These are phyloP conservation scores for Platanthera zijinensis DNA, from an alignment of 106 monocot genomes.

Conservation along the genomic window DNA sequence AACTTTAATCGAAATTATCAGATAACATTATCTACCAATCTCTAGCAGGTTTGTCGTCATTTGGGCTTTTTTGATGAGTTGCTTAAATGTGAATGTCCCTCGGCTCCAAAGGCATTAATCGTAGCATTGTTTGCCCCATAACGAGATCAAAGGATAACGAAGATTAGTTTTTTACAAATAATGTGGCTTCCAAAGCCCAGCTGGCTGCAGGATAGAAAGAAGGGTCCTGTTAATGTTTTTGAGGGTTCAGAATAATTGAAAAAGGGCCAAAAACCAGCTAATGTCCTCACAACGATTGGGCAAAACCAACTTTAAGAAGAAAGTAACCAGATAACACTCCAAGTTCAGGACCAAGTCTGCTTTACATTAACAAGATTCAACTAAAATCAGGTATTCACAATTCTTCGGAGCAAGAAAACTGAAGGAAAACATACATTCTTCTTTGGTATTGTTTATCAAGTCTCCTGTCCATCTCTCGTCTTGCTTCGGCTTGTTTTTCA, in stretches of 20 bases:
- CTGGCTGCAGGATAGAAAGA: neutral
- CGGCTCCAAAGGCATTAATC: neutral
- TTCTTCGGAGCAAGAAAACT: neutral
- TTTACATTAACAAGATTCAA: neutral
- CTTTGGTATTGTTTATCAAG: conserved; percentile 70
- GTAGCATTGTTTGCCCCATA: neutral
- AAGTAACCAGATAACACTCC: neutral
- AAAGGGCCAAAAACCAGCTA: neutral
- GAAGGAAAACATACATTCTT: conserved; percentile 48
- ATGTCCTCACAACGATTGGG: neutral
- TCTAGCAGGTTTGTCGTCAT: neutral
- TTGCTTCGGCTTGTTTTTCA: conserved; percentile 45
- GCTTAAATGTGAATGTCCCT: neutral
- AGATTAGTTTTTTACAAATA: neutral
- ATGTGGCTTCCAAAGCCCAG: neutral
- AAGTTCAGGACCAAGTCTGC: neutral
- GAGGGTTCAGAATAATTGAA: neutral
- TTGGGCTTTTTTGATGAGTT: neutral
- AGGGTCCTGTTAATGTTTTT: neutral
- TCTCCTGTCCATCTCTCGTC: conserved; percentile 54
- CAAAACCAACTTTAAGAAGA: neutral
- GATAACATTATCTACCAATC: neutral
- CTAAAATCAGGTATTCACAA: neutral
- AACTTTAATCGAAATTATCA: neutral
- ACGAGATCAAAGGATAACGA: neutral